These are phyloP conservation scores for Thuja plicata DNA, from an alignment of 83 land plant genomes.

Conservation along the genomic window DNA sequence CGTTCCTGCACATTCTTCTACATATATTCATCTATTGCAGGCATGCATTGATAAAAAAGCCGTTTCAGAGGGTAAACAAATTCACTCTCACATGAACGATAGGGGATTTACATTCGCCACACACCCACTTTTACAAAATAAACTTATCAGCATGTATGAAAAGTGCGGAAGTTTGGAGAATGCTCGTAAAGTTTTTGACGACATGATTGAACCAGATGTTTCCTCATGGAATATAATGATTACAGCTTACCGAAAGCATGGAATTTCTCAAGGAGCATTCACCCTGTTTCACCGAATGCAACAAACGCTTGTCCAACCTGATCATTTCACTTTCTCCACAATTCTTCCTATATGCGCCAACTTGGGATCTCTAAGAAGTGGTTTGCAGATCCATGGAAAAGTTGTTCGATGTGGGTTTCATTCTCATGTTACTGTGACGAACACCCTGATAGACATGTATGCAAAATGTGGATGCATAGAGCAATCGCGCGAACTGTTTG, in stretches of 20 bases:
- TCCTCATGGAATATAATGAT: slow-evolving; percentile 31
- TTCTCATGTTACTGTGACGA: slow-evolving; percentile 27
- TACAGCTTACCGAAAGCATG: slow-evolving; percentile 17
- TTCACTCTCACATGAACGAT: slow-evolving; percentile 48
- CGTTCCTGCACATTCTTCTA: slow-evolving; percentile 13
- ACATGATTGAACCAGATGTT: slow-evolving; percentile 16
- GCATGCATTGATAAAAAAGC: slow-evolving; percentile 30
- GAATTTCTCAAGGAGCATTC: background rate
- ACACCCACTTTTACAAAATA: slow-evolving; percentile 10
- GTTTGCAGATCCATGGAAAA: slow-evolving; percentile 34
- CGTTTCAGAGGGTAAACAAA: slow-evolving; percentile 17
- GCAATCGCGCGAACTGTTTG: slow-evolving; percentile 44
- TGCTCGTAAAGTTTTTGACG: slow-evolving; percentile 20
- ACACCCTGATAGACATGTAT: slow-evolving; percentile 37
- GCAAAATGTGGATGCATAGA: slow-evolving; percentile 24
- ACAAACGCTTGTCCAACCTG: slow-evolving; percentile 15
- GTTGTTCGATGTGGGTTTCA: slow-evolving; percentile 16
- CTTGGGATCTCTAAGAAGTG: slow-evolving; percentile 7
- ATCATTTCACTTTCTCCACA: slow-evolving; percentile 23
- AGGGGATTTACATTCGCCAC: slow-evolving; percentile 19
- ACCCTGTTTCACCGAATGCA: slow-evolving; percentile 17
- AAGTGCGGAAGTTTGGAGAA: slow-evolving; percentile 15
- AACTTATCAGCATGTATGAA: slow-evolving; percentile 26
- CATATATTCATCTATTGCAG: slow-evolving; percentile 39
- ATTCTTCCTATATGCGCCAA: slow-evolving; percentile 31